Percentiles rank a stretch among this genome's conserved stretches.
Evolutionary conservation across 2,329 filamentous ascomycete species (phyloP).

Genomic region (Ceratocystis albifundus): DNA sequence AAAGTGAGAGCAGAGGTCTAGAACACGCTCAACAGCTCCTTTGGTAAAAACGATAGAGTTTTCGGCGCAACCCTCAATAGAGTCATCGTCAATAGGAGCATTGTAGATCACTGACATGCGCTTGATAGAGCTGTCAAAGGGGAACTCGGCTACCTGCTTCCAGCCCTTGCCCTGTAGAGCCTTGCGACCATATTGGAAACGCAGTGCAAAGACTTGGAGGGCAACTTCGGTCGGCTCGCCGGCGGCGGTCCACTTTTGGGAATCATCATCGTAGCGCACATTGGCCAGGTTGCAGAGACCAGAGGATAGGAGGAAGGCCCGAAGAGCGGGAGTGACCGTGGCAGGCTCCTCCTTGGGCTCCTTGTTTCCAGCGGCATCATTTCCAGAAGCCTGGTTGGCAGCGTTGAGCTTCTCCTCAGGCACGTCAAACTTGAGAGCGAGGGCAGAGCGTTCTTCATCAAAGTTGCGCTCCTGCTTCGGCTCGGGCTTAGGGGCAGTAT

Average conservation of each 20-base stretch:
- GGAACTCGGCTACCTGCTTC: constrained; percentile 57
- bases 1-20: constrained; percentile 44
- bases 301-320: constrained; percentile 43
- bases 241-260: constrained; percentile 51
- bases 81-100: constrained; percentile 32
- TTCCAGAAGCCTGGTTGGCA: constrained; percentile 3
- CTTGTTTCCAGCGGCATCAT: constrained; percentile 24
- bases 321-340: constrained; percentile 40
- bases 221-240: constrained; percentile 67
- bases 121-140: constrained; percentile 70
- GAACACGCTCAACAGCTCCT: constrained; percentile 49
- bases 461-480: constrained; percentile 39
- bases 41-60: constrained; percentile 49
- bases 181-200: constrained; percentile 51
- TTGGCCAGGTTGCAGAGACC: constrained; percentile 57
- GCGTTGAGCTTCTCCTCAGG: constrained; percentile 43
- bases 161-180: constrained; percentile 42
- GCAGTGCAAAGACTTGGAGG: constrained; percentile 61
- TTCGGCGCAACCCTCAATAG: constrained; percentile 30
- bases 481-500: constrained; percentile 29
- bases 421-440: constrained; percentile 51
- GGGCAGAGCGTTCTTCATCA: constrained; percentile 48
- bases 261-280: constrained; percentile 43
- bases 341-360: constrained; percentile 32
- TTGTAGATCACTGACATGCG: constrained; percentile 68